Evolutionary conservation across 75 land plant genomes (phyloP).

Genomic region (Cunninghamia lanceolata): DNA sequence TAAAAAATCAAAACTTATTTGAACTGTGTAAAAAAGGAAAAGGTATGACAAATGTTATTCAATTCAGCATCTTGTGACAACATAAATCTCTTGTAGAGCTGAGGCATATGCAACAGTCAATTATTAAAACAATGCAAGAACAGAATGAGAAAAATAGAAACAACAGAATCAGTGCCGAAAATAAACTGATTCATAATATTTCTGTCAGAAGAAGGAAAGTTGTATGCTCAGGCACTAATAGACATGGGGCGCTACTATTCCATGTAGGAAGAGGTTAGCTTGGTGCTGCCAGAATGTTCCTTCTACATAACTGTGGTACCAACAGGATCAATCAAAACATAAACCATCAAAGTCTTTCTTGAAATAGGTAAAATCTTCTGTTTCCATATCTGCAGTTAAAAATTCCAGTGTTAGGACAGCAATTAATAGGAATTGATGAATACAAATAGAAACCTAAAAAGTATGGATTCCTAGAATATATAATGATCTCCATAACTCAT

Average conservation of each 20-base stretch:
- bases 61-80: not conserved
- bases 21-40: not conserved
- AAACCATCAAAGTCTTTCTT: constrained; percentile 35
- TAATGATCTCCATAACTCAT: not conserved
- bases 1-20: not conserved
- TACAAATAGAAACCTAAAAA: not conserved
- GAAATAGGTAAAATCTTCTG: constrained; percentile 56
- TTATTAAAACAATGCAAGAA: not conserved
- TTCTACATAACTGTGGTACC: constrained; percentile 60
- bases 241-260: not conserved
- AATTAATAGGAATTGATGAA: not conserved
- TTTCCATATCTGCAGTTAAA: constrained; percentile 51
- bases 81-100: not conserved
- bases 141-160: not conserved
- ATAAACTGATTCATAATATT: not conserved
- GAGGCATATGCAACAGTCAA: not conserved
- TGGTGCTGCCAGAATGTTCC: not conserved
- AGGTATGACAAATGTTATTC: not conserved
- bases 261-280: not conserved
- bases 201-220: not conserved
- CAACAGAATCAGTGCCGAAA: not conserved
- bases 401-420: not conserved
- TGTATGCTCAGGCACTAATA: not conserved
- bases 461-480: not conserved
- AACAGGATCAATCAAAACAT: constrained; percentile 65